Conservation (phyloP, 2,329 filamentous ascomycete genomes). For the Penicillium sp. region DNA sequence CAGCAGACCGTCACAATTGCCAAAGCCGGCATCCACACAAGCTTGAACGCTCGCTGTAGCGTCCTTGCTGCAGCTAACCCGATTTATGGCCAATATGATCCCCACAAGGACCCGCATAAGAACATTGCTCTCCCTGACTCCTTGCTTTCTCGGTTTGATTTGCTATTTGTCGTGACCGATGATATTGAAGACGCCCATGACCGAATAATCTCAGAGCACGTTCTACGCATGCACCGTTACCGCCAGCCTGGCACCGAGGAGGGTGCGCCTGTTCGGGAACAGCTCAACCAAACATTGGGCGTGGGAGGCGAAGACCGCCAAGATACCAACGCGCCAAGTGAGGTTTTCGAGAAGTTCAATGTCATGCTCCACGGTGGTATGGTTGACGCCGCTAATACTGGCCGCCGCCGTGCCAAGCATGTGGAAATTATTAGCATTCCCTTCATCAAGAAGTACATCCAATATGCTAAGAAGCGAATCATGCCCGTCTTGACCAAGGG, state of each 20-base stretch:
- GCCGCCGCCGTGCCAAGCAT: constrained; percentile 70
- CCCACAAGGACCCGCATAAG: constrained; percentile 97
- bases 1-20: constrained; percentile 99
- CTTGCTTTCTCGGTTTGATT: constrained; percentile 94
- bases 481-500: constrained; percentile 89
- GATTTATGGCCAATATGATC: constrained; percentile 97
- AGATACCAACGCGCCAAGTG: constrained; percentile 69
- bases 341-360: constrained; percentile 95
- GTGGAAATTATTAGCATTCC: constrained; percentile 90
- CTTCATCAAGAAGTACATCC: constrained; percentile 99
- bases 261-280: constrained; percentile 88
- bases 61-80: constrained; percentile 96
- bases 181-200: constrained; percentile 95
- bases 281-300: constrained; percentile 76
- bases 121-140: constrained; percentile 98
- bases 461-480: constrained; percentile 90
- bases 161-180: constrained; percentile 95
- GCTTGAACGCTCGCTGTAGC: constrained; percentile 92
- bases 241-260: constrained; percentile 90
- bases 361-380: constrained; percentile 93
- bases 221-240: constrained; percentile 95
- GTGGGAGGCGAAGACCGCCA: constrained; percentile 79
- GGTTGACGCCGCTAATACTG: constrained; percentile 59
- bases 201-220: constrained; percentile 89
- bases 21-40: constrained; percentile 97